These are phyloP conservation scores for Phyllosticta citribraziliensis DNA, from an alignment of 2,329 filamentous ascomycete species.

Conservation along the genomic window DNA sequence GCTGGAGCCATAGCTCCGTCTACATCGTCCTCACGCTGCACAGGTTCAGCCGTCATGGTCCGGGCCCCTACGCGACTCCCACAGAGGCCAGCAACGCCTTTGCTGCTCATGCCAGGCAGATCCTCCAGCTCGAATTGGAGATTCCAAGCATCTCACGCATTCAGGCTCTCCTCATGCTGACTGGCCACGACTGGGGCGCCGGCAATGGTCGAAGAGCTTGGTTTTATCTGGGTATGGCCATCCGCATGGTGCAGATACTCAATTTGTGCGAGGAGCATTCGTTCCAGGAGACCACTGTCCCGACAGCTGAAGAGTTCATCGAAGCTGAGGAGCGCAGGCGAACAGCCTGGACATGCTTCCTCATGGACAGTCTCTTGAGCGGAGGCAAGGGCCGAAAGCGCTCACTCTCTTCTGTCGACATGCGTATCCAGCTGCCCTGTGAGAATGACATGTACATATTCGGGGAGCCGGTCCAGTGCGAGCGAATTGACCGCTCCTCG, in stretches of 20 bases:
- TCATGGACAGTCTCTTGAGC: constrained; percentile 33
- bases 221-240: constrained; percentile 34
- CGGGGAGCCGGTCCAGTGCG: constrained; percentile 27
- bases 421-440: constrained; percentile 31
- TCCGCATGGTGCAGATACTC: constrained; percentile 32
- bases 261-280: constrained; percentile 28
- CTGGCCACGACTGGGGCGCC: constrained; percentile 38
- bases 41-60: constrained; percentile 30
- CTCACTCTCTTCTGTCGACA: constrained; percentile 24
- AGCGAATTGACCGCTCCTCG: constrained; percentile 22
- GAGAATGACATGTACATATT: constrained; percentile 31
- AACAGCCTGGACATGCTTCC: constrained; percentile 33
- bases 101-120: constrained; percentile 30
- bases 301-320: constrained; percentile 31
- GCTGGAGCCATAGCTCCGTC: neutral
- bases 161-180: constrained; percentile 33
- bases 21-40: constrained; percentile 4
- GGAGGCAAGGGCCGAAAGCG: constrained; percentile 31
- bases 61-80: constrained; percentile 25
- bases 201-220: constrained; percentile 32
- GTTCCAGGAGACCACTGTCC: constrained; percentile 21
- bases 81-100: constrained; percentile 33
- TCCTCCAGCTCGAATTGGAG: constrained; percentile 31
- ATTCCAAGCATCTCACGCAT: constrained; percentile 30
- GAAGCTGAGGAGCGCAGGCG: constrained; percentile 30